Percentiles rank a stretch among this genome's conserved stretches.
Evolutionary conservation across 2,329 filamentous ascomycete genomes (phyloP).

Genomic region (Colletotrichum caudatum): DNA sequence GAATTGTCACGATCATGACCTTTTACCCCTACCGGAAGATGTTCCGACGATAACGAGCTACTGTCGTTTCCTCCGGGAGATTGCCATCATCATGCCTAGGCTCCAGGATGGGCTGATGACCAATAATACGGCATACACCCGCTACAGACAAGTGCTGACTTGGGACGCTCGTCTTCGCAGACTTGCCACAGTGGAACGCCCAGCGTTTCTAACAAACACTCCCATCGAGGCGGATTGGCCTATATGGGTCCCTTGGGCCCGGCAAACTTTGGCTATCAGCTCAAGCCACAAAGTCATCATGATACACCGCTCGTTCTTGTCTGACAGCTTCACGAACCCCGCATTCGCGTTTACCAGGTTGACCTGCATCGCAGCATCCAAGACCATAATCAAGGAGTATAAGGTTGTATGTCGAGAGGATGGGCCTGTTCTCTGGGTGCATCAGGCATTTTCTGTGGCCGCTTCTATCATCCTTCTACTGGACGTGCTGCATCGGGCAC

Average conservation of each 20-base stretch:
- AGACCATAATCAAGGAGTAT: slow-evolving; percentile 53
- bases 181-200: slow-evolving; percentile 49
- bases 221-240: slow-evolving; percentile 48
- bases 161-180: slow-evolving; percentile 51
- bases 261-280: slow-evolving; percentile 53
- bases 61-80: slow-evolving; percentile 47
- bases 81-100: slow-evolving; percentile 51
- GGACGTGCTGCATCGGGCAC: slow-evolving; percentile 48
- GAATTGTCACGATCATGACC: slow-evolving; percentile 53
- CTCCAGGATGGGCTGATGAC: slow-evolving; percentile 50
- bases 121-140: slow-evolving; percentile 50
- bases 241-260: slow-evolving; percentile 50
- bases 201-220: slow-evolving; percentile 47
- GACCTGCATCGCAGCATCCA: slow-evolving; percentile 54
- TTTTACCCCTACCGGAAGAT: slow-evolving; percentile 36
- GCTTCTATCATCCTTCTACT: slow-evolving; percentile 48
- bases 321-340: slow-evolving; percentile 50
- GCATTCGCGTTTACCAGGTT: slow-evolving; percentile 50
- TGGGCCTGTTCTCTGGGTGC: slow-evolving; percentile 46
- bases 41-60: slow-evolving; percentile 47
- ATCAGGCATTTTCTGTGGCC: slow-evolving; percentile 48
- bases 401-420: slow-evolving; percentile 43
- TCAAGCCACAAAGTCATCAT: slow-evolving; percentile 57
- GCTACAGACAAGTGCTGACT: slow-evolving; percentile 52
- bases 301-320: slow-evolving; percentile 55